A percentile compares a stretch with the other conserved stretches of the same genome.
Conservation (phyloP, 306 rosid genomes). For the Castanospermum australe region DNA sequence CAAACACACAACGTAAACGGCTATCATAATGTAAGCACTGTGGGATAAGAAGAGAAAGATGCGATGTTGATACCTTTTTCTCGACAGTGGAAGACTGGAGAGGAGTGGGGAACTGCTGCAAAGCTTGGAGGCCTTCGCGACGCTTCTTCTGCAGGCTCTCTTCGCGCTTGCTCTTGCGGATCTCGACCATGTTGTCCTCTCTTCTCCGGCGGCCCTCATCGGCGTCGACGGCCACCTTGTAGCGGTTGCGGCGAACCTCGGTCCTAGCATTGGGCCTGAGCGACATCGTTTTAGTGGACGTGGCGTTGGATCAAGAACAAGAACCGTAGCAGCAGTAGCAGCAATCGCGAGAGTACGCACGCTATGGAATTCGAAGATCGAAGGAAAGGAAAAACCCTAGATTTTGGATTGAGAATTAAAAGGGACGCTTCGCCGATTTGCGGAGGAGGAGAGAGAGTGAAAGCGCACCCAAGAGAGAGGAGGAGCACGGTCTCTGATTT, state of each 20-base stretch:
- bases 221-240: conserved; percentile 90
- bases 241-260: conserved; percentile 91
- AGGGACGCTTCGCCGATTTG: conserved; percentile 20
- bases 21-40: background rate
- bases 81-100: conserved; percentile 56
- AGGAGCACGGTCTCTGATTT: background rate
- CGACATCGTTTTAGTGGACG: conserved; percentile 65
- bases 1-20: background rate
- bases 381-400: conserved; percentile 40
- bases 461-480: too few species aligned
- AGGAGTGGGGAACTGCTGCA: conserved; percentile 59
- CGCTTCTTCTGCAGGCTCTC: conserved; percentile 91
- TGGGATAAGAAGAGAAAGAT: background rate
- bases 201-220: conserved; percentile 91
- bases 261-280: conserved; percentile 82
- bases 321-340: conserved; percentile 12
- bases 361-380: conserved; percentile 14
- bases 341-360: background rate
- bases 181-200: conserved; percentile 94
- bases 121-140: conserved; percentile 81
- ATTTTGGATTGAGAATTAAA: conserved; percentile 26
- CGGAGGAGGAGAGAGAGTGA: conserved; percentile 1
- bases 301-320: conserved; percentile 5
- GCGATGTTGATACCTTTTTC: conserved; percentile 50
- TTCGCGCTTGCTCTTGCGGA: conserved; percentile 90